Evolutionary conservation across 108 stramenopile genomes (phyloP).

Genomic region (Nitzschia putrida): DNA sequence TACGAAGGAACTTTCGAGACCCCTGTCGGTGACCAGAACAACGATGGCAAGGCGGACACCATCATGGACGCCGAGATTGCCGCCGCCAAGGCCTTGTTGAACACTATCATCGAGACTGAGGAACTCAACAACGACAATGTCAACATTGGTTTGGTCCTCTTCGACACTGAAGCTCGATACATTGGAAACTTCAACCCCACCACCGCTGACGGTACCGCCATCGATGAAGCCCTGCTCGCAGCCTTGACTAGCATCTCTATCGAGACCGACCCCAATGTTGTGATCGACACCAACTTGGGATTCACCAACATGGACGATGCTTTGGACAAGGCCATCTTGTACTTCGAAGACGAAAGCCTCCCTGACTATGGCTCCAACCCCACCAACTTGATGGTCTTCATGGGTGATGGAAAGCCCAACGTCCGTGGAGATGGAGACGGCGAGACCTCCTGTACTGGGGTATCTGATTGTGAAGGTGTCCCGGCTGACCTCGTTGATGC

Average conservation of each 20-base stretch:
- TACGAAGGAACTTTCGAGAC: neutral
- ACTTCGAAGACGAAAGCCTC: conserved; percentile 21
- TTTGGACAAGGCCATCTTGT: conserved; percentile 27
- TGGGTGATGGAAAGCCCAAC: conserved; percentile 43
- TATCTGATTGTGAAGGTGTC: neutral
- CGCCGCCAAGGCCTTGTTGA: conserved; percentile 16
- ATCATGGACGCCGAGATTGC: conserved; percentile 38
- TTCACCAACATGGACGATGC: conserved; percentile 46
- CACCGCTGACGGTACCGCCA: neutral
- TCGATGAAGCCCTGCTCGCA: conserved; percentile 8
- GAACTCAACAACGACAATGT: conserved; percentile 26
- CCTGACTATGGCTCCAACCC: neutral
- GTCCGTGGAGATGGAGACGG: conserved; percentile 39
- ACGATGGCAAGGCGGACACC: conserved; percentile 24
- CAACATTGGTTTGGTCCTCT: conserved; percentile 30
- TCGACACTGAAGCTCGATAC: conserved; percentile 22
- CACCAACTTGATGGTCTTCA: conserved; percentile 35
- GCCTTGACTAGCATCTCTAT: neutral
- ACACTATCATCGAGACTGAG: conserved; percentile 7
- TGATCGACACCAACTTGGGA: conserved; percentile 14
- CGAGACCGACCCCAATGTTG: neutral
- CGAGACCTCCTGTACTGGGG: conserved; percentile 15
- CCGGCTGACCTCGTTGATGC: neutral
- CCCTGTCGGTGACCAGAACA: conserved; percentile 32
- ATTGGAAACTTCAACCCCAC: conserved; percentile 9